phyloP scores from a whole-genome alignment of 2,329 filamentous ascomycete species.

The Claviceps digitariae region DNA sequence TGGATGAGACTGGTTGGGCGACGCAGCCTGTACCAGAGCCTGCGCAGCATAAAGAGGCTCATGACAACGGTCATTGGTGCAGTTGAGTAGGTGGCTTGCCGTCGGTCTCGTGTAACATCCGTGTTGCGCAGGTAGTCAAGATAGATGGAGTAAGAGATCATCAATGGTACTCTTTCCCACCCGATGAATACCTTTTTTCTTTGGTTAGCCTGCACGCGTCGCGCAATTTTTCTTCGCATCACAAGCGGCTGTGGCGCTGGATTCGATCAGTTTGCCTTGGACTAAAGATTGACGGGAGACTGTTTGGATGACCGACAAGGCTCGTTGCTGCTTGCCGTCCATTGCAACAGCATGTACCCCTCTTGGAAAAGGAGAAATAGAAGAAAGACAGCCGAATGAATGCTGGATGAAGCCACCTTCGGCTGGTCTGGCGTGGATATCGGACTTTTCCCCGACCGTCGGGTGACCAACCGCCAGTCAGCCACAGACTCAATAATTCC shows the following conservation, averaged over 20 bases:
- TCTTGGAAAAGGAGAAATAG: neutral
- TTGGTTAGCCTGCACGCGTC: too few relatives aligned
- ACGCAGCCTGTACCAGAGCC: too few relatives aligned
- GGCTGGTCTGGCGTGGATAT: neutral
- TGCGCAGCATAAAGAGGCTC: neutral
- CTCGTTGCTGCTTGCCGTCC: too few relatives aligned
- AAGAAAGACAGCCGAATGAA: neutral
- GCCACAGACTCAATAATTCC: neutral
- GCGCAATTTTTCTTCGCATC: too few relatives aligned
- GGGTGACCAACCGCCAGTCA: neutral
- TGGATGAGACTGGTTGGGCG: conserved; percentile 4
- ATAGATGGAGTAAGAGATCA: neutral
- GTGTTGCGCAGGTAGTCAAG: neutral
- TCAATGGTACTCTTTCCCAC: neutral
- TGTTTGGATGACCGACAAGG: too few relatives aligned
- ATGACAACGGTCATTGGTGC: neutral
- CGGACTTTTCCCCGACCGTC: neutral
- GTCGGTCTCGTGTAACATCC: neutral
- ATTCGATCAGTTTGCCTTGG: too few relatives aligned
- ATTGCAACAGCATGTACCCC: too few relatives aligned
- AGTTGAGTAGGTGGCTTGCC: neutral
- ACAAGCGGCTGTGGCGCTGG: too few relatives aligned
- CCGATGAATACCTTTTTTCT: too few relatives aligned
- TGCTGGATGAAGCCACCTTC: neutral
- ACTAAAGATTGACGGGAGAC: too few relatives aligned